These are phyloP conservation scores for Carex sylvatica DNA, from an alignment of 202 grass and related monocot species.

Conservation along the genomic window DNA sequence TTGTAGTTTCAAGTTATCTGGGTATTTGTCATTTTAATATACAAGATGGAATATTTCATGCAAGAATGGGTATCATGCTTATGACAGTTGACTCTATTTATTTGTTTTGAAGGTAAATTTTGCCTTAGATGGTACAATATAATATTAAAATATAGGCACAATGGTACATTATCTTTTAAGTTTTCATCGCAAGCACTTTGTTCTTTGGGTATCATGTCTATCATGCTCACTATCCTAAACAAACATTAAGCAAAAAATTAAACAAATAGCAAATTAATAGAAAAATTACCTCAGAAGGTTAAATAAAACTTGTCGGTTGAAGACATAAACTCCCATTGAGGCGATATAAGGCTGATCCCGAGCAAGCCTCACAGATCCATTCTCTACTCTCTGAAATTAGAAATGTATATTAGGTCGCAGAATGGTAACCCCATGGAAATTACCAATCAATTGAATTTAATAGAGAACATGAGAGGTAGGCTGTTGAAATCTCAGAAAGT, in stretches of 20 bases:
- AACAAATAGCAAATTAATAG: not conserved
- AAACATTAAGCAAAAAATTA: conserved; percentile 2
- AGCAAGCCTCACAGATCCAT: conserved; percentile 1
- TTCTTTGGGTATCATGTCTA: not conserved
- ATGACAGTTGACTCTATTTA: not conserved
- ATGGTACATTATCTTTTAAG: not conserved
- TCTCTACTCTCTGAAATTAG: conserved; percentile 26
- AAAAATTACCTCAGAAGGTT: conserved; percentile 54
- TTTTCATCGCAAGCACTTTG: not conserved
- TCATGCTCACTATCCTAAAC: not conserved
- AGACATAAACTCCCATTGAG: conserved; percentile 83
- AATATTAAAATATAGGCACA: not conserved
- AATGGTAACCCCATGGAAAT: not conserved
- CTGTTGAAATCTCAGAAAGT: not conserved
- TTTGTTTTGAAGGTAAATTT: not conserved
- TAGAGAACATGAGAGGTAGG: not conserved
- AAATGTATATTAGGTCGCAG: conserved; percentile 2
- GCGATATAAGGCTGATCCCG: conserved; percentile 56
- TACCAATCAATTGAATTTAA: not conserved
- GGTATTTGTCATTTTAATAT: not conserved
- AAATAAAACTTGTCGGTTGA: conserved; percentile 56
- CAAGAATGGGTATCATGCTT: not conserved
- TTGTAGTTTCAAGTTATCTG: not conserved
- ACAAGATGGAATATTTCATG: not conserved
- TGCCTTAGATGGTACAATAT: not conserved